Conservation (phyloP, 495 filamentous ascomycete species). For the Aspergillus biplanus region DNA sequence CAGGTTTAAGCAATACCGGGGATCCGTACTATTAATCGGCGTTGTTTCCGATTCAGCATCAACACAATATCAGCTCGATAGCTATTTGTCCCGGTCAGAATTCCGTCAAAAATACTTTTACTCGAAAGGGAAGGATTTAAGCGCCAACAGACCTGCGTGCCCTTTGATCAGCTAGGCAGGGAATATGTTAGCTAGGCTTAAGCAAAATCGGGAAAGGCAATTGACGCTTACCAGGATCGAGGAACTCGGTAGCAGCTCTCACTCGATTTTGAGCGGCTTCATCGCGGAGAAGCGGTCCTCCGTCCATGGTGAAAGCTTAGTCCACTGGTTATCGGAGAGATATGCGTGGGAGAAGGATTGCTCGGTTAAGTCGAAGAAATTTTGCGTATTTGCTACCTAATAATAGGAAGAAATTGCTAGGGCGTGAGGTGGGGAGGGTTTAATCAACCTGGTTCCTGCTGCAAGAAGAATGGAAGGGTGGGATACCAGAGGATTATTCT, state of each 20-base stretch:
- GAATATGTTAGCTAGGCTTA: neutral
- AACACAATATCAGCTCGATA: slow-evolving; percentile 86
- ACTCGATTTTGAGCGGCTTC: slow-evolving; percentile 80
- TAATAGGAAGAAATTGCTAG: neutral
- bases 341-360: slow-evolving; percentile 12
- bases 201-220: slow-evolving; percentile 29
- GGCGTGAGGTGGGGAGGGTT: slow-evolving; percentile 5
- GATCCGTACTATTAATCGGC: slow-evolving; percentile 62
- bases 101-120: neutral
- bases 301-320: slow-evolving; percentile 62
- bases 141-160: slow-evolving; percentile 59
- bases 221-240: slow-evolving; percentile 73
- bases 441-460: slow-evolving; percentile 8
- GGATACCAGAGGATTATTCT: slow-evolving; percentile 33
- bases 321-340: slow-evolving; percentile 19
- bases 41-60: slow-evolving; percentile 87
- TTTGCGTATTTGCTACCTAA: neutral
- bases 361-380: neutral
- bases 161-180: slow-evolving; percentile 45
- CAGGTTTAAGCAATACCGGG: neutral
- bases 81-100: slow-evolving; percentile 39
- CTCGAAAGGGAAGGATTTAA: neutral
- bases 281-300: slow-evolving; percentile 68
- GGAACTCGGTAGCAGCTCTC: slow-evolving; percentile 79
- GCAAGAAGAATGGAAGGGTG: slow-evolving; percentile 21